Evolutionary conservation across 2,329 filamentous ascomycete species (phyloP).

Genomic region (Ceratocystis cubensis): DNA sequence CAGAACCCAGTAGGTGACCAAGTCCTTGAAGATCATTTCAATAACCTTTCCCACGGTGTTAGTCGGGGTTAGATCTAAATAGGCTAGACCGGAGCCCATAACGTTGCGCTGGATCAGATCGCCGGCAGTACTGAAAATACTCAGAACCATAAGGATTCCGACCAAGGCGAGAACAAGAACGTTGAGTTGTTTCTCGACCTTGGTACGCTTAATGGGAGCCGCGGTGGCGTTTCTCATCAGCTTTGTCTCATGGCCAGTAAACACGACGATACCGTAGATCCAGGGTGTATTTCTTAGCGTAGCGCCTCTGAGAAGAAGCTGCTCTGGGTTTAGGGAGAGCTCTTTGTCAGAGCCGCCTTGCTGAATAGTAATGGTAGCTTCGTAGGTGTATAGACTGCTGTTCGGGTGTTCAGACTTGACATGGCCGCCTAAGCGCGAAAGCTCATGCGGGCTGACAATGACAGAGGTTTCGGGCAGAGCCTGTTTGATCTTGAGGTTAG

Average conservation of each 20-base stretch:
- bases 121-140: slow-evolving; percentile 80
- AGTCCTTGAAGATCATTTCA: slow-evolving; percentile 78
- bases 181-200: slow-evolving; percentile 89
- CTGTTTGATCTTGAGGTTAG: slow-evolving; percentile 98
- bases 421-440: slow-evolving; percentile 73
- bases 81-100: slow-evolving; percentile 49
- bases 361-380: slow-evolving; percentile 86
- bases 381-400: slow-evolving; percentile 95
- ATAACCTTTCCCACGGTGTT: slow-evolving; percentile 44
- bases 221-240: slow-evolving; percentile 97
- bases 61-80: slow-evolving; percentile 55
- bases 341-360: slow-evolving; percentile 88
- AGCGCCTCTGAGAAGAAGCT: slow-evolving; percentile 82
- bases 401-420: slow-evolving; percentile 94
- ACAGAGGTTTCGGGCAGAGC: slow-evolving; percentile 82
- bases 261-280: slow-evolving; percentile 67
- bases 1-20: slow-evolving; percentile 96
- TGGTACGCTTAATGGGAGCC: slow-evolving; percentile 92
- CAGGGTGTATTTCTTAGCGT: slow-evolving; percentile 93
- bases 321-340: slow-evolving; percentile 76
- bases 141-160: slow-evolving; percentile 68
- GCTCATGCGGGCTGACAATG: slow-evolving; percentile 73
- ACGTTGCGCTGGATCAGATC: slow-evolving; percentile 69
- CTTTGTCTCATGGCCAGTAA: slow-evolving; percentile 91
- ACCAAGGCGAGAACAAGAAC: slow-evolving; percentile 84